phyloP scores from a whole-genome alignment of 306 rosid genomes.

The Mimosa bimucronata region DNA sequence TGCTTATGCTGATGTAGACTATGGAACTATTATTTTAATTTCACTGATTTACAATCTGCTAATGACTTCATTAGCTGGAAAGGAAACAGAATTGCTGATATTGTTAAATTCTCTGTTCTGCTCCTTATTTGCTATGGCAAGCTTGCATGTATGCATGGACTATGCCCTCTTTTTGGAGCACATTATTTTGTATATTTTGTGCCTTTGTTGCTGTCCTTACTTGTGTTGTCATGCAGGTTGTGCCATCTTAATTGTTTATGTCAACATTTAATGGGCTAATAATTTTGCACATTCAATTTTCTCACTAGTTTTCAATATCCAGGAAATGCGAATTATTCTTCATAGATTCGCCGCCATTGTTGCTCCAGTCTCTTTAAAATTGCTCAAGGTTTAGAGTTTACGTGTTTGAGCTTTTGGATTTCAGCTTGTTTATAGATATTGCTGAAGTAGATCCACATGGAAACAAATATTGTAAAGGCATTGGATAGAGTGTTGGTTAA shows the following conservation, averaged over 20 bases:
- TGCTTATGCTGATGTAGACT: no score
- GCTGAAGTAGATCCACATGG: slow-evolving; percentile 63
- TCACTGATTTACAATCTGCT: no score
- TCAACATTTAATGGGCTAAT: not conserved
- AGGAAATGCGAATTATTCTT: slow-evolving; percentile 52
- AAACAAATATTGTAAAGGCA: slow-evolving; percentile 59
- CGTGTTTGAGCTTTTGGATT: slow-evolving; percentile 51
- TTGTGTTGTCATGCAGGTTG: not conserved
- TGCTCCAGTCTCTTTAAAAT: slow-evolving; percentile 34
- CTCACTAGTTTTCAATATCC: slow-evolving; percentile 38
- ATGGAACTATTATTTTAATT: no score
- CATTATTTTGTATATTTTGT: not conserved
- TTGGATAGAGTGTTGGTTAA: slow-evolving; percentile 59
- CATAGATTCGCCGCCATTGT: slow-evolving; percentile 36
- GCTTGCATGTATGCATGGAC: not conserved
- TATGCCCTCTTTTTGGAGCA: not conserved
- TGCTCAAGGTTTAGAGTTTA: slow-evolving; percentile 44
- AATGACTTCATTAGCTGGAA: no score
- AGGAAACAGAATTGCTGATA: not conserved
- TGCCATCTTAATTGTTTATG: slow-evolving; percentile 1
- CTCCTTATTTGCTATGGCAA: not conserved
- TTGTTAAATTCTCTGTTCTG: not conserved
- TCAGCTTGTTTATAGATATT: slow-evolving; percentile 56
- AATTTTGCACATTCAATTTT: slow-evolving; percentile 14
- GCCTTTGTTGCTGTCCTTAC: slow-evolving; percentile 7